Conservation (phyloP, 768 basidiomycete species). For the Pisolithus microcarpus region DNA sequence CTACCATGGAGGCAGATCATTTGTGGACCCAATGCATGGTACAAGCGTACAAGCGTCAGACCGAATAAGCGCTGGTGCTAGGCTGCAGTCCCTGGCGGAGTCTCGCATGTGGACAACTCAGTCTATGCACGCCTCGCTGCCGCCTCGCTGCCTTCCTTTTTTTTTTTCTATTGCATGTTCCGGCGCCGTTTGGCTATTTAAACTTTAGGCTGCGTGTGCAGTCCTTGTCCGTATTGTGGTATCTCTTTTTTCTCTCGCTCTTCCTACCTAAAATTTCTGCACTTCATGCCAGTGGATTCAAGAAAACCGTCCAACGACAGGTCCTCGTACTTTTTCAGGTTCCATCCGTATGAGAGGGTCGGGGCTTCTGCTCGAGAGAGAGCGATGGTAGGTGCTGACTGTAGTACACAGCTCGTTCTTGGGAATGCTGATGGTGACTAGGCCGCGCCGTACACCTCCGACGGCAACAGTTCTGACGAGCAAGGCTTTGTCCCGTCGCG, state of each 20-base stretch:
- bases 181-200: not conserved
- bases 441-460: not conserved
- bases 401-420: not conserved
- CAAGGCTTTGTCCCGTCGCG: not conserved
- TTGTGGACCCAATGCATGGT: no score
- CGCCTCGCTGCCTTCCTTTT: not conserved
- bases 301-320: conserved; percentile 4
- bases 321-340: conserved; percentile 6
- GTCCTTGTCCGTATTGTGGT: not conserved
- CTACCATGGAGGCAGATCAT: no score
- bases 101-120: not conserved
- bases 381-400: not conserved
- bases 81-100: no score
- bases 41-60: no score
- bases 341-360: conserved; percentile 9
- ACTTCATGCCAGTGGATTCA: not conserved
- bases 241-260: not conserved
- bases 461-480: not conserved
- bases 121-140: not conserved
- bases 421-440: not conserved
- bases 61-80: no score
- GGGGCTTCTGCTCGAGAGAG: conserved; percentile 3
- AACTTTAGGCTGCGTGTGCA: not conserved
- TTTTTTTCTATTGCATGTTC: not conserved
- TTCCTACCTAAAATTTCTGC: not conserved